Evolutionary conservation across 2,329 filamentous ascomycete genomes (phyloP), one percentile per base, ranked within the genome.

Genomic region (Fusarium sp.): DNA sequence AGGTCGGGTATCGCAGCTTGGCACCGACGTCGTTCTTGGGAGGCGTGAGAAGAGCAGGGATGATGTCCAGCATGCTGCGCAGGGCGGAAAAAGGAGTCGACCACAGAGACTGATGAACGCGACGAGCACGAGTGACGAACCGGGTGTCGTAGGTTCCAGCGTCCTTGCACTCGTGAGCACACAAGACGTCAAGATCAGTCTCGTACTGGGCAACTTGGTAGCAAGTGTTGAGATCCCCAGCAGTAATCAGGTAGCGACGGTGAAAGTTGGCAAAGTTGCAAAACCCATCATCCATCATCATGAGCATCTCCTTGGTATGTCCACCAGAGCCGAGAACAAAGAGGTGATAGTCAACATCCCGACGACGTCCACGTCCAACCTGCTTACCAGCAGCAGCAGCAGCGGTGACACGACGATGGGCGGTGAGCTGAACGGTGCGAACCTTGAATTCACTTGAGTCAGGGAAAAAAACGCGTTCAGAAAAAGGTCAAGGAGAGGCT

Each of bases 271-370:
- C 51, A 72, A 85, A 86, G 42, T 83, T 83, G 66, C 85, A 86
- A 78, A 88, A 89, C 74, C 88, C 89, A 75, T 86, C 85, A 65
- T 86, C 85, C 76, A 99, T 90, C 85, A 98, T 93, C 78, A 92
- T 91, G 71, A 98, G 87, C 93, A 99, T 97, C 83, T 99, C 96
- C 56, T 94, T 92, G 1, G 96, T 98, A 83, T 99, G 96, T 1
- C 96, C 96, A 35, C 96, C 96, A 4, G 94, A 97, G 61, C 96
- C 96, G 27, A 98, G 92, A 29, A 98, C 92, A 72, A 97, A 89
- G 35, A 97, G 86, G 62, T 95, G 85, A 81, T 95, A 89, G 29
- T 83, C 83, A 5, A 77, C 74, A 4, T 46, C 27, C 8, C 35
- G 68, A 24, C 62, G 58, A 24, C 64, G 69, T n/a, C 16, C 24